These are phyloP conservation scores for Crocinoboletus sp. DNA, from an alignment of 1,284 basidiomycete genomes.

Conservation along the genomic window DNA sequence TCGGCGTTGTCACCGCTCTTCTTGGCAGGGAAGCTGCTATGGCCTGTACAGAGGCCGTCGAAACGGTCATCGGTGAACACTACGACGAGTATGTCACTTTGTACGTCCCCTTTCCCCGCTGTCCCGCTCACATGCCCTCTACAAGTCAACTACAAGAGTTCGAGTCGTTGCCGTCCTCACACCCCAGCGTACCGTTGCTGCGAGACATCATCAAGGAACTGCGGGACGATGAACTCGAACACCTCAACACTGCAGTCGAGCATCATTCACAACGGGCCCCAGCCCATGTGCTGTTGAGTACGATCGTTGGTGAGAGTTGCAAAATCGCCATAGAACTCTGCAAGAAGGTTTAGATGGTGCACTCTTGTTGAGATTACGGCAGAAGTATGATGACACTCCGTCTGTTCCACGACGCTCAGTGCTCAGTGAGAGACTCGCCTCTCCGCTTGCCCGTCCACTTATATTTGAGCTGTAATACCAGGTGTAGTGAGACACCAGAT, in stretches of 20 bases:
- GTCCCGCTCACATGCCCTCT: conserved; percentile 5
- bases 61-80: conserved; percentile 97
- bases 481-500: conserved; percentile 1
- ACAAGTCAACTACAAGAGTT: conserved; percentile 72
- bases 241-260: conserved; percentile 89
- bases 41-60: conserved; percentile 98
- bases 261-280: conserved; percentile 90
- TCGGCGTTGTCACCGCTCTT: conserved; percentile 83
- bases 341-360: conserved; percentile 58
- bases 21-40: conserved; percentile 94
- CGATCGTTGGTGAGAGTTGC: conserved; percentile 83
- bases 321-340: conserved; percentile 88
- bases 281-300: conserved; percentile 86
- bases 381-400: not conserved
- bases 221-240: conserved; percentile 92
- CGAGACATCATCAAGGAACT: conserved; percentile 80
- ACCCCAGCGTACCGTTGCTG: conserved; percentile 80
- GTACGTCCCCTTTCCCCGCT: conserved; percentile 2
- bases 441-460: conserved; percentile 46
- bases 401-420: conserved; percentile 12
- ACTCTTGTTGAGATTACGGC: conserved; percentile 1
- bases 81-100: conserved; percentile 83
- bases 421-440: conserved; percentile 36
- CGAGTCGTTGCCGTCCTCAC: conserved; percentile 53
- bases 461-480: conserved; percentile 39